A percentile compares a stretch with the other conserved stretches of the same genome.
Evolutionary conservation across 1,284 basidiomycete genomes (phyloP).

Genomic region (Papiliotrema terrestris): DNA sequence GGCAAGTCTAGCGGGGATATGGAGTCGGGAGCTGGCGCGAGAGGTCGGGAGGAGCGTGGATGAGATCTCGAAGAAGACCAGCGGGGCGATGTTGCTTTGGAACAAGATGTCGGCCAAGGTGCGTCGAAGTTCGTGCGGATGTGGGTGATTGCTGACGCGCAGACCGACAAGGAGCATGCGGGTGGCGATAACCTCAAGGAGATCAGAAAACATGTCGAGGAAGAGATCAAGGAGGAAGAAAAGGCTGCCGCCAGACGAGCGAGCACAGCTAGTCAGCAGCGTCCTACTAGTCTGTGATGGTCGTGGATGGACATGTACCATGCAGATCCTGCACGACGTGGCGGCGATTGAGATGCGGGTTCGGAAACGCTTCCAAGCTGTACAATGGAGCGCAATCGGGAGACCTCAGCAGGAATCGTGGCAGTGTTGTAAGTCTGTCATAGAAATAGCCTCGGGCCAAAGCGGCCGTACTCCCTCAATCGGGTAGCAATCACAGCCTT

Average conservation of each 20-base stretch:
- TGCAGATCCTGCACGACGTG: no score
- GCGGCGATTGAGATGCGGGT: no score
- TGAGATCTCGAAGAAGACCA: constrained; percentile 32
- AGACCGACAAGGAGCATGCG: constrained; percentile 35
- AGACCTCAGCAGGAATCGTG: no score
- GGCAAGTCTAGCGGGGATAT: constrained; percentile 37
- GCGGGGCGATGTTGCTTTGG: constrained; percentile 38
- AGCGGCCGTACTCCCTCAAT: no score
- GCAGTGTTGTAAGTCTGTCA: no score
- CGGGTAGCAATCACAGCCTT: no score
- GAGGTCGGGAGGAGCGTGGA: constrained; percentile 42
- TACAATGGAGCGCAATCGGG: no score
- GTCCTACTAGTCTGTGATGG: neutral
- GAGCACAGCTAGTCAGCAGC: no score
- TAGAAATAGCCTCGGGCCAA: no score
- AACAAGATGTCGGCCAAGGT: constrained; percentile 39
- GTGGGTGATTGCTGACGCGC: neutral
- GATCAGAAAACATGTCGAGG: constrained; percentile 21
- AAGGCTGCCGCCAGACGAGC: neutral
- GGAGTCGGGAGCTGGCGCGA: constrained; percentile 31
- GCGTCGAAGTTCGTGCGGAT: constrained; percentile 4
- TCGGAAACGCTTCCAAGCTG: no score
- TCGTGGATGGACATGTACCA: neutral
- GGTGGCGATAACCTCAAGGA: constrained; percentile 31
- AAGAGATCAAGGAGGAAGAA: constrained; percentile 4